Base-by-base conservation (phyloP, 2,329 filamentous ascomycete genomes). In the Penicillium digitatum region DNA sequence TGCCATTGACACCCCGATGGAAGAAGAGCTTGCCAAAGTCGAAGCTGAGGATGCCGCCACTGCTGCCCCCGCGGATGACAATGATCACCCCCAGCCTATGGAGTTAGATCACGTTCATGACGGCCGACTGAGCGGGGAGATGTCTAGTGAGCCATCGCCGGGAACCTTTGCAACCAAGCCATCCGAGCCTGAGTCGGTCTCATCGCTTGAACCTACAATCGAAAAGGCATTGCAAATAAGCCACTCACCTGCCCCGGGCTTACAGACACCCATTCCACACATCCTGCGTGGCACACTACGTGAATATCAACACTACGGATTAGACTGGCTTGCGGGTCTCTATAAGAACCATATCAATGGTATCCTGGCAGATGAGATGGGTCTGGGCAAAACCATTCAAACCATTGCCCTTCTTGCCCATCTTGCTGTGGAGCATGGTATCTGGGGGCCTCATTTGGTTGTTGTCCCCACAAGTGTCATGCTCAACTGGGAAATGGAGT, bases 401-500 rank as follows among this genome's bases (percentile, higher is more conserved):
- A 99, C 94, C 0, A 99, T 99, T 66, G 87, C 95, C 3, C 79
- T 99, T 3, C 80, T 99, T 35, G 94, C 94, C 5, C 93, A 99
- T 70, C 81, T 99, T 34, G 94, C 95, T 9, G 92, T 92, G 59
- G 82, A 90, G 37, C 89, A 96, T 69, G 85, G 91, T 66, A 86
- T 95, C 5, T 99, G 94, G 95, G 94, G 95, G 0, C 91, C 94
- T 0, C 94, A 99, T 77, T 78, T 99, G 24, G 90, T 99, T 46
- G 88, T 99, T 57, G 94, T 99, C 2, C 94, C 94, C 1, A 99
- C 94, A 2, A 97, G 92, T 73, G 95, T 99, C 46, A 96, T 99
- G 82, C 84, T 99, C 61, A 99, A 99, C 70, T 99, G 94, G 94
- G 95, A 99, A 72, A 97, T 97, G 88, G 94, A 99, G 74, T 99